These are phyloP conservation scores for Aeschynomene evenia DNA, from an alignment of 306 rosid genomes.

Conservation along the genomic window DNA sequence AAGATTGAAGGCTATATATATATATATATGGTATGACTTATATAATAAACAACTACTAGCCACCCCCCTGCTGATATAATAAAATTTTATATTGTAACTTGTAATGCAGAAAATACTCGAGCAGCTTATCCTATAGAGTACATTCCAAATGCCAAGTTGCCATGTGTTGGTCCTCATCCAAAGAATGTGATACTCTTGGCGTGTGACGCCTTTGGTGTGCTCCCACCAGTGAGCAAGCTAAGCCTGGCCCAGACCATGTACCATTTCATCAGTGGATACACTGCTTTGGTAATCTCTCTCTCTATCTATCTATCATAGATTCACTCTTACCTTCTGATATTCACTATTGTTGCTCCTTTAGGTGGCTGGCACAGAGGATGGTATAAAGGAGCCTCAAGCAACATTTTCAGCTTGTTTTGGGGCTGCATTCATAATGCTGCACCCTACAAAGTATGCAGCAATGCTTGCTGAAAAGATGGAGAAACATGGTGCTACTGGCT, in stretches of 20 bases:
- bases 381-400: conserved; percentile 90
- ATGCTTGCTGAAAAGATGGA: conserved; percentile 95
- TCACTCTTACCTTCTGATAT: not conserved
- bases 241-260: conserved; percentile 92
- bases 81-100: not conserved
- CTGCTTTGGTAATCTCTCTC: conserved; percentile 71
- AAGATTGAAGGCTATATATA: not conserved
- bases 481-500: conserved; percentile 79
- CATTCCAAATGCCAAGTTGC: conserved; percentile 89
- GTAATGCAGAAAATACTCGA: conserved; percentile 74
- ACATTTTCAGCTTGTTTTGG: conserved; percentile 98
- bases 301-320: not conserved
- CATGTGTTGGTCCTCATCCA: conserved; percentile 93
- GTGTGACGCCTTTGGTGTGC: conserved; percentile 93
- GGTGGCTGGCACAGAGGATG: conserved; percentile 97
- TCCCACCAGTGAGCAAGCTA: conserved; percentile 89
- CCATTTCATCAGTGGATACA: conserved; percentile 93
- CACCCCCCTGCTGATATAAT: not conserved
- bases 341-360: conserved; percentile 14
- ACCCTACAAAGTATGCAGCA: conserved; percentile 88
- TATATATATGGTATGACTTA: not conserved
- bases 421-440: conserved; percentile 91
- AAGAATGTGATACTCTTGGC: conserved; percentile 88
- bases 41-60: not conserved
- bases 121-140: conserved; percentile 89